Evolutionary conservation across 2,329 filamentous ascomycete genomes (phyloP).

Genomic region (Hypoxylon sp.): DNA sequence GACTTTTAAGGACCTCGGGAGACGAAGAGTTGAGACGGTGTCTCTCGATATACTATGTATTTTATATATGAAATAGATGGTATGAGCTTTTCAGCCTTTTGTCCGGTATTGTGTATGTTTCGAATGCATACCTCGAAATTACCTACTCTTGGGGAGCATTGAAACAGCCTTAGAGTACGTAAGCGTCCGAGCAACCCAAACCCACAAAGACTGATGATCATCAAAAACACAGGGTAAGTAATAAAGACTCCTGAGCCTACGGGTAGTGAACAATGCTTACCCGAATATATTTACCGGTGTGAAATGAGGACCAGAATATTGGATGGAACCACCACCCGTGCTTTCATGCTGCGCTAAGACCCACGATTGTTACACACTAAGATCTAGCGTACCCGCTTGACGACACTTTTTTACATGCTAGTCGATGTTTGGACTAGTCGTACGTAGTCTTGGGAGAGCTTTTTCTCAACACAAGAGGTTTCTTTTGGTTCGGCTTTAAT

Average conservation of each 20-base stretch:
- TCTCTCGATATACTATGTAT: neutral
- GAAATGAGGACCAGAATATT: constrained; percentile 1
- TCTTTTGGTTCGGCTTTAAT: constrained; percentile 8
- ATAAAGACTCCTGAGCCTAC: no score
- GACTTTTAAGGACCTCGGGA: neutral
- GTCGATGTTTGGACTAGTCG: neutral
- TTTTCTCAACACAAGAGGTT: neutral
- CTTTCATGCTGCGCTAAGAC: neutral
- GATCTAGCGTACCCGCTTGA: constrained; percentile 8
- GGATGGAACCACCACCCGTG: neutral
- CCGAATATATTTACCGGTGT: neutral
- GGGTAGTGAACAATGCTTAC: neutral
- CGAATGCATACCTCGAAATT: no score
- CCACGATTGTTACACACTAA: constrained; percentile 18
- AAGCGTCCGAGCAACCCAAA: no score
- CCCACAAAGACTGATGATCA: no score
- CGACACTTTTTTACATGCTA: neutral
- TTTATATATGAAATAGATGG: neutral
- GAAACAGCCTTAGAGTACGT: no score
- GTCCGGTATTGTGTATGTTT: no score
- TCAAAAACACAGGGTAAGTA: no score
- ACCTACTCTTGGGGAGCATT: no score
- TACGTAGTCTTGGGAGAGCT: constrained; percentile 3
- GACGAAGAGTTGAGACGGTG: neutral
- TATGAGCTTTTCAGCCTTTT: neutral